phyloP scores from a whole-genome alignment of 495 filamentous ascomycete genomes.

The Aspergillus mulundensis region DNA sequence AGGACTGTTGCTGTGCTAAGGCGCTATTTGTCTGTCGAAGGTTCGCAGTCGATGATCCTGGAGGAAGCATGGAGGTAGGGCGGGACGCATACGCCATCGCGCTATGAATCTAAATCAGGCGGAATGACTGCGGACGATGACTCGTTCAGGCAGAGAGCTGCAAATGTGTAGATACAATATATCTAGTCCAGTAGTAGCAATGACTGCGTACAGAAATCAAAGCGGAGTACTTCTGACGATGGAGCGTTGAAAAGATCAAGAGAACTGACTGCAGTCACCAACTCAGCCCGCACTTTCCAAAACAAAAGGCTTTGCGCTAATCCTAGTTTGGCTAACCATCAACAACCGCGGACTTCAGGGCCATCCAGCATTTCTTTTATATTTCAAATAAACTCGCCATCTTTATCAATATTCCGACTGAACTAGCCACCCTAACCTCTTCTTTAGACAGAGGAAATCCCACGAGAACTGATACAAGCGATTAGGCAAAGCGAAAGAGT shows the following conservation, averaged over 20 bases:
- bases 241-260: background rate
- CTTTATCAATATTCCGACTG: too few species aligned
- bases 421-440: background rate
- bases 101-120: background rate
- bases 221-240: background rate
- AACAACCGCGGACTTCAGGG: constrained; percentile 23
- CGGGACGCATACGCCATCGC: constrained; percentile 57
- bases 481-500: background rate
- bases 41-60: constrained; percentile 25
- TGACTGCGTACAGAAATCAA: background rate
- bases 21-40: constrained; percentile 37
- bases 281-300: constrained; percentile 5
- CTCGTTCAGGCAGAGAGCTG: background rate
- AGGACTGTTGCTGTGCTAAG: constrained; percentile 63
- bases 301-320: constrained; percentile 23
- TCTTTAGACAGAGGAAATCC: background rate
- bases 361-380: too few species aligned
- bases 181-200: too few species aligned
- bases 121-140: background rate
- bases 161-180: background rate
- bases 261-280: too few species aligned
- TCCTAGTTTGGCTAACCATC: constrained; percentile 36
- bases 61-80: constrained; percentile 36
- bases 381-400: background rate
- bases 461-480: background rate